Evolutionary conservation across 1,284 basidiomycete genomes (phyloP).

Genomic region (Cryptococcus jaspeensis): DNA sequence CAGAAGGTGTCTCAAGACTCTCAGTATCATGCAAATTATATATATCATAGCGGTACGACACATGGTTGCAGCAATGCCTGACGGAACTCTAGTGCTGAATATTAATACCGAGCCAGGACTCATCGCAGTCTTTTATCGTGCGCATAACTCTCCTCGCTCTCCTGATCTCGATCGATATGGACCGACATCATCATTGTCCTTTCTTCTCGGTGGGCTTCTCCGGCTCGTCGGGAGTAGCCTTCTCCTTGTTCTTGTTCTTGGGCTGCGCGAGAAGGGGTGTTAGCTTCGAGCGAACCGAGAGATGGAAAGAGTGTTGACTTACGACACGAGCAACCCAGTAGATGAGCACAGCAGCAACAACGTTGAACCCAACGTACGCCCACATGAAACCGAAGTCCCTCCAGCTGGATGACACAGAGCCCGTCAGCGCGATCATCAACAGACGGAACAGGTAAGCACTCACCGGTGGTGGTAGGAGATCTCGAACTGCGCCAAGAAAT

Average conservation of each 20-base stretch:
- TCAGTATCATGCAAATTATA: too few relatives aligned
- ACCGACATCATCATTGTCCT: too few relatives aligned
- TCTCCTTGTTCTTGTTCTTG: constrained; percentile 19
- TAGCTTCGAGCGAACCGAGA: neutral
- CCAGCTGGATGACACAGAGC: constrained; percentile 52
- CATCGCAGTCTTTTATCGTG: too few relatives aligned
- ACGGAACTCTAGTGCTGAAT: too few relatives aligned
- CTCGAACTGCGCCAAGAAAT: constrained; percentile 60
- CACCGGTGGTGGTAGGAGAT: constrained; percentile 58
- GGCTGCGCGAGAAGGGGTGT: constrained; percentile 2
- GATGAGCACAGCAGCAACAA: constrained; percentile 38
- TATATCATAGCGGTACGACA: too few relatives aligned
- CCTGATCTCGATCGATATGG: too few relatives aligned
- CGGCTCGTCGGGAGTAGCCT: constrained; percentile 6
- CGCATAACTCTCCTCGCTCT: too few relatives aligned
- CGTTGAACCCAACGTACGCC: constrained; percentile 64
- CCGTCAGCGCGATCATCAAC: neutral
- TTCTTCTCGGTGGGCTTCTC: neutral
- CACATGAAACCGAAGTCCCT: constrained; percentile 64
- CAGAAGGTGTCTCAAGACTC: too few relatives aligned
- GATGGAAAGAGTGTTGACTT: constrained; percentile 4
- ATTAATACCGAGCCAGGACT: too few relatives aligned
- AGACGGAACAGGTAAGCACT: constrained; percentile 18
- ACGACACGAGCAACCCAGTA: constrained; percentile 49
- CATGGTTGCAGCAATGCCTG: too few relatives aligned